Conservation (phyloP, 2,329 filamentous ascomycete genomes). For the Diaporthe longicolla region DNA sequence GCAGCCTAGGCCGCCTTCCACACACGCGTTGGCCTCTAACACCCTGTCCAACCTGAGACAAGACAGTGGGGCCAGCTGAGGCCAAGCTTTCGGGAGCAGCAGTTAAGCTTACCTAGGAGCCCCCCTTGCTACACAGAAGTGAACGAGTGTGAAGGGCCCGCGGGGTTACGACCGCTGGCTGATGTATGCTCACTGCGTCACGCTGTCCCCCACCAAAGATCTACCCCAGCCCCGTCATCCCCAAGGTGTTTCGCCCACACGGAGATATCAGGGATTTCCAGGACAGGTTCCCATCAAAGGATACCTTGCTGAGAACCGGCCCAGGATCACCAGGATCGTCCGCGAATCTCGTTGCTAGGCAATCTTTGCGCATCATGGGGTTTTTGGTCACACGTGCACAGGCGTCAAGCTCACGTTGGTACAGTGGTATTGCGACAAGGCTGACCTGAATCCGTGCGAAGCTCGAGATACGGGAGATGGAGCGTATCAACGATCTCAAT, state of each 20-base stretch:
- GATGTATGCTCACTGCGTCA: neutral
- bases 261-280: slow-evolving; percentile 23
- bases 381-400: slow-evolving; percentile 1
- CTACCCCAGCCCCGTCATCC: neutral
- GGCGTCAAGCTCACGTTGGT: neutral
- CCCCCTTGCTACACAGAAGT: slow-evolving; percentile 14
- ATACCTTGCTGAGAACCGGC: slow-evolving; percentile 10
- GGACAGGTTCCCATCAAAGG: neutral
- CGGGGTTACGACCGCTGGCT: slow-evolving; percentile 8
- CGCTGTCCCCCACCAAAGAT: slow-evolving; percentile 3
- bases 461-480: slow-evolving; percentile 20
- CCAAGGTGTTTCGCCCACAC: slow-evolving; percentile 21
- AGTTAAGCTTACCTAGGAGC: slow-evolving; percentile 38
- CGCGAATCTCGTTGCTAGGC: slow-evolving; percentile 9
- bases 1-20: neutral
- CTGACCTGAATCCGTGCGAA: slow-evolving; percentile 23
- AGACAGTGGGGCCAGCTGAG: slow-evolving; percentile 23
- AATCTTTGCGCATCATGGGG: neutral
- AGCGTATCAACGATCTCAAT: slow-evolving; percentile 18
- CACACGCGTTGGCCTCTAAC: slow-evolving; percentile 23
- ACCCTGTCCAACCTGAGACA: slow-evolving; percentile 35
- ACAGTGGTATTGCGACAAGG: slow-evolving; percentile 13
- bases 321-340: slow-evolving; percentile 27
- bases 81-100: slow-evolving; percentile 36
- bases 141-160: neutral